Percentiles rank a stretch among this genome's conserved stretches.
These are phyloP conservation scores for Hypomyces rosellus DNA, from an alignment of 2,329 filamentous ascomycete genomes.

Conservation along the genomic window DNA sequence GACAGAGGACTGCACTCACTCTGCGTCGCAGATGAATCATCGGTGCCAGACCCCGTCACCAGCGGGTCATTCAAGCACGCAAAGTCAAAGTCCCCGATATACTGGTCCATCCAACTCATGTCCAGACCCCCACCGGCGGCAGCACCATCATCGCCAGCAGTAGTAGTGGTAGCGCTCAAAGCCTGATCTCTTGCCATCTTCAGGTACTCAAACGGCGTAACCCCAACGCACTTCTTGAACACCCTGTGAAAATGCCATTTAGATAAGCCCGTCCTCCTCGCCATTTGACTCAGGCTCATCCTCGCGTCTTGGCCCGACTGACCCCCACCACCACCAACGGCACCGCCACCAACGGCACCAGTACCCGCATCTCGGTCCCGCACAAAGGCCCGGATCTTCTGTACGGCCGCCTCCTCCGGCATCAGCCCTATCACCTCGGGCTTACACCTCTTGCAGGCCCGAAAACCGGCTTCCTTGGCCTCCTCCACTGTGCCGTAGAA, in stretches of 20 bases:
- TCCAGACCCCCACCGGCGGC: neutral
- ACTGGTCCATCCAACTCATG: constrained; percentile 7
- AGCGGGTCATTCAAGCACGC: neutral
- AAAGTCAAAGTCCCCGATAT: constrained; percentile 4
- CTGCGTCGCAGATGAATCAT: constrained; percentile 1
- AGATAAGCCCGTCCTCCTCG: constrained; percentile 44
- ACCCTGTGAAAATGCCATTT: constrained; percentile 54
- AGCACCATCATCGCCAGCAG: neutral
- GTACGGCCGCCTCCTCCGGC: constrained; percentile 38
- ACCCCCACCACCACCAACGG: no score
- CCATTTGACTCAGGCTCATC: constrained; percentile 40
- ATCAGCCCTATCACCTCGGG: constrained; percentile 34
- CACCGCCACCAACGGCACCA: constrained; percentile 7
- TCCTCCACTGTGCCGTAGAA: constrained; percentile 43
- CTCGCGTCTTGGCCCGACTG: neutral
- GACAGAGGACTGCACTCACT: constrained; percentile 3
- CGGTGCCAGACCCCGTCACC: neutral
- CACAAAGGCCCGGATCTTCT: constrained; percentile 32
- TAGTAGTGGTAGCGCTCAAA: no score
- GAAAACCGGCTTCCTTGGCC: constrained; percentile 43
- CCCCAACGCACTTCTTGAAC: constrained; percentile 49
- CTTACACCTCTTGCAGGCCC: constrained; percentile 53
- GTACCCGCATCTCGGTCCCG: constrained; percentile 21
- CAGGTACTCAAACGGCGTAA: constrained; percentile 37
- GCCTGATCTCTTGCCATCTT: constrained; percentile 4